These are phyloP conservation scores for Xylaria sp. DNA, from an alignment of 2,329 filamentous ascomycete genomes.

Conservation along the genomic window DNA sequence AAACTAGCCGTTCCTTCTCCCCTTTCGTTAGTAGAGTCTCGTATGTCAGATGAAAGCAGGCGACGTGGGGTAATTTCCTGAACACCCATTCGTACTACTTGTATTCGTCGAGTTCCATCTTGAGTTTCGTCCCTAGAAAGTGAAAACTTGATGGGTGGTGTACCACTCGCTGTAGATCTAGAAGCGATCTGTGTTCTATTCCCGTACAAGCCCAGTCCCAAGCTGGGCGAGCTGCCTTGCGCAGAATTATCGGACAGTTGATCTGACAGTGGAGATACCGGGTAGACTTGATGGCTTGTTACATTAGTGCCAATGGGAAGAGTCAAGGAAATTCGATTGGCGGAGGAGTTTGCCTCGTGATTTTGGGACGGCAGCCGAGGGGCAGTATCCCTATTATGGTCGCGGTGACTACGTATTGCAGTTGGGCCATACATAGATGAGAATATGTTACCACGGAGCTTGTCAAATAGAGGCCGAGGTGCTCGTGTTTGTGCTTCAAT, in stretches of 20 bases:
- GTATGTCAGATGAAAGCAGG: neutral
- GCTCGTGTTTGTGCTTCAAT: slow-evolving; percentile 2
- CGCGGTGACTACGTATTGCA: neutral
- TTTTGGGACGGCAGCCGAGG: neutral
- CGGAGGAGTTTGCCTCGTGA: neutral
- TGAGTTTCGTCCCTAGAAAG: slow-evolving; percentile 17
- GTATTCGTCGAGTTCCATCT: slow-evolving; percentile 20
- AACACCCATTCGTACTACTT: slow-evolving; percentile 22
- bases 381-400: neutral
- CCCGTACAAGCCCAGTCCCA: slow-evolving; percentile 21
- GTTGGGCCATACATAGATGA: neutral
- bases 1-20: neutral
- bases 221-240: slow-evolving; percentile 14
- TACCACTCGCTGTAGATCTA: neutral
- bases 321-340: neutral
- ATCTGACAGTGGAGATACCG: slow-evolving; percentile 34
- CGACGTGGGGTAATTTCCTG: slow-evolving; percentile 13
- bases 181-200: slow-evolving; percentile 4
- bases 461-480: neutral
- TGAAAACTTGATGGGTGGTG: slow-evolving; percentile 26
- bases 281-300: slow-evolving; percentile 16
- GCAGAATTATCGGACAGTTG: neutral
- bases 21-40: neutral
- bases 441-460: slow-evolving; percentile 2
- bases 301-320: slow-evolving; percentile 8